phyloP scores from a whole-genome alignment of 257 asterid species.

The Cordia subcordata region DNA sequence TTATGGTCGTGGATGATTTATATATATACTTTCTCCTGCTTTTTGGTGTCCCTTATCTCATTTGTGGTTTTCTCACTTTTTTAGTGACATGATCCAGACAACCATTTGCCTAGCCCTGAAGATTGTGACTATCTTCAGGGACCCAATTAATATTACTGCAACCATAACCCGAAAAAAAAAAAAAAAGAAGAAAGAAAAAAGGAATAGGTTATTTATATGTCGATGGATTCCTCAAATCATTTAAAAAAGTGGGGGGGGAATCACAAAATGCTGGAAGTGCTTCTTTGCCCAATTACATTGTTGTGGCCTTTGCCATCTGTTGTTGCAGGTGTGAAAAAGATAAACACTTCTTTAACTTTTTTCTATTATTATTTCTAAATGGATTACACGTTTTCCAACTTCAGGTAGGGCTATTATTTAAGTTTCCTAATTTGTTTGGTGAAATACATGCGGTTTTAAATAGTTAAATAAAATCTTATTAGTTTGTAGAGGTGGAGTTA shows the following conservation, averaged over 20 bases:
- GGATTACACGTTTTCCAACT: conserved; percentile 6
- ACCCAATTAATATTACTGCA: conserved; percentile 5
- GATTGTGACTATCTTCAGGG: conserved; percentile 10
- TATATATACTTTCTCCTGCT: too few relatives aligned
- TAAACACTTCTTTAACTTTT: background rate
- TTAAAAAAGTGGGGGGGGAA: conserved; percentile 8
- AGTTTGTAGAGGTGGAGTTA: too few relatives aligned
- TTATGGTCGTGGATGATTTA: too few relatives aligned
- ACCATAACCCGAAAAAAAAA: conserved; percentile 4
- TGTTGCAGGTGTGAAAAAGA: background rate
- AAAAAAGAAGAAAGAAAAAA: too few relatives aligned
- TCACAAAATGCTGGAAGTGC: conserved; percentile 6
- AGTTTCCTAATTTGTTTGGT: too few relatives aligned
- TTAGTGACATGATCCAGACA: background rate
- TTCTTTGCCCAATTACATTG: conserved; percentile 5
- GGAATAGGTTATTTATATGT: too few relatives aligned
- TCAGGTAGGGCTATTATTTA: background rate
- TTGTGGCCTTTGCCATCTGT: background rate
- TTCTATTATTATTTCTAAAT: conserved; percentile 8
- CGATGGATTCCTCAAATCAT: conserved; percentile 12
- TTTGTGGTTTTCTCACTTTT: too few relatives aligned
- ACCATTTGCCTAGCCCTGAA: conserved; percentile 5
- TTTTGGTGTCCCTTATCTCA: too few relatives aligned
- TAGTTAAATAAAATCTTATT: too few relatives aligned
- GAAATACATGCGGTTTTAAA: too few relatives aligned